Percentiles rank a stretch among this genome's conserved stretches.
phyloP scores from a whole-genome alignment of 108 stramenopile genomes.

The Stephanodiscus minutulus region DNA sequence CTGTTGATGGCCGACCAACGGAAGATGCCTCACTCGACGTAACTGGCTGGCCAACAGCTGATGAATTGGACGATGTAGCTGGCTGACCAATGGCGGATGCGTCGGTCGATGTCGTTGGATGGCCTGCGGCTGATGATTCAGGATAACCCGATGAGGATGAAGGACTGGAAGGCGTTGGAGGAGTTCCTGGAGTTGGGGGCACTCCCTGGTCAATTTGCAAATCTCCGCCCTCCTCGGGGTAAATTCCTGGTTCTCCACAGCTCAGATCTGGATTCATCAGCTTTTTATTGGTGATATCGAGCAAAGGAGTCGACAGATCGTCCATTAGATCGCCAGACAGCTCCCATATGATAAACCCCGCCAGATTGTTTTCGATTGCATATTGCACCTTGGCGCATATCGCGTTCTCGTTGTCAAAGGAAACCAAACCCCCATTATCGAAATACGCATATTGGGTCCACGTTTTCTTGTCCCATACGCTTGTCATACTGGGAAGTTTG shows the following conservation, averaged over 20 bases:
- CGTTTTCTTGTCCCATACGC: conserved; percentile 23
- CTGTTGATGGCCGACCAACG: neutral
- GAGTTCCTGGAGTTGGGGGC: neutral
- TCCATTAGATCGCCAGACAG: conserved; percentile 31
- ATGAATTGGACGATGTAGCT: neutral
- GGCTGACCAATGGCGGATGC: neutral
- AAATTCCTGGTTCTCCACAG: conserved; percentile 12
- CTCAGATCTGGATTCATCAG: conserved; percentile 18
- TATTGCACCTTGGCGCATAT: conserved; percentile 46
- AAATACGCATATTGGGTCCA: conserved; percentile 42
- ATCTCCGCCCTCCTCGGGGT: conserved; percentile 6
- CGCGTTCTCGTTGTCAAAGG: conserved; percentile 34
- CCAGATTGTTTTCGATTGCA: conserved; percentile 21
- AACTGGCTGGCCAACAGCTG: neutral
- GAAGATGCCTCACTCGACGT: neutral
- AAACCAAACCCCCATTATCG: conserved; percentile 20
- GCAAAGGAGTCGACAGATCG: conserved; percentile 39
- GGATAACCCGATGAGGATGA: neutral
- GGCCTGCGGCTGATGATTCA: neutral
- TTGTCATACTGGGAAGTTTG: conserved; percentile 33
- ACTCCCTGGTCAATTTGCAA: neutral
- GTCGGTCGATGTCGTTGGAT: neutral
- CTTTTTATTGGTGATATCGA: conserved; percentile 31
- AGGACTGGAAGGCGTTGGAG: neutral
- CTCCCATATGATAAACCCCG: conserved; percentile 50